phyloP scores from a whole-genome alignment of 441 rosid species.

The Populus hybrid region DNA sequence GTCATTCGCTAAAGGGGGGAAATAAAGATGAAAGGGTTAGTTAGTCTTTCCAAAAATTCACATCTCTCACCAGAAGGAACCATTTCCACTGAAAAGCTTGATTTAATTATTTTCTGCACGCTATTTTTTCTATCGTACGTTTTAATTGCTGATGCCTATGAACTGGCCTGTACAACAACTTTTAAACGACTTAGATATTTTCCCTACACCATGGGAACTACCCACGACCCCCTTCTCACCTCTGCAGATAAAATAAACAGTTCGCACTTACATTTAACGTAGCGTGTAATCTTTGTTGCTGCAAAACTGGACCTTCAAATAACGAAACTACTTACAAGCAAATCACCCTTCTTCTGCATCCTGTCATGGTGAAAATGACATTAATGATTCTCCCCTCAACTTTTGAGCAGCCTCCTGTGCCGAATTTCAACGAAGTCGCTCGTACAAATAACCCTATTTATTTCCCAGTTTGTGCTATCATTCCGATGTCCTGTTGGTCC shows the following conservation, averaged over 20 bases:
- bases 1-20: background rate
- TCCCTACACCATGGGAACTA: constrained; percentile 14
- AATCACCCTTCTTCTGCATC: constrained; percentile 16
- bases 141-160: constrained; percentile 20
- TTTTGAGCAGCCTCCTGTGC: constrained; percentile 1
- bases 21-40: background rate
- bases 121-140: background rate
- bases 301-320: constrained; percentile 39
- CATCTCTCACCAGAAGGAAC: background rate
- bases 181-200: constrained; percentile 15
- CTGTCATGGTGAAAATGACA: background rate
- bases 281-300: constrained; percentile 13
- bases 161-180: constrained; percentile 35
- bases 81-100: constrained; percentile 16
- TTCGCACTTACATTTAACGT: constrained; percentile 35
- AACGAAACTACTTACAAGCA: constrained; percentile 26
- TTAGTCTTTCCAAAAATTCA: background rate
- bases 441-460: background rate
- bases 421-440: constrained; percentile 17
- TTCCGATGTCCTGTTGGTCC: constrained; percentile 60
- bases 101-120: constrained; percentile 4
- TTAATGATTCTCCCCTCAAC: constrained; percentile 3
- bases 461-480: constrained; percentile 29
- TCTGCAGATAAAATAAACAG: constrained; percentile 17
- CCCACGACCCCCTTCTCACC: constrained; percentile 13